Evolutionary conservation across 1,139 yeast genomes (phyloP).

Genomic region (Candida anutae): DNA sequence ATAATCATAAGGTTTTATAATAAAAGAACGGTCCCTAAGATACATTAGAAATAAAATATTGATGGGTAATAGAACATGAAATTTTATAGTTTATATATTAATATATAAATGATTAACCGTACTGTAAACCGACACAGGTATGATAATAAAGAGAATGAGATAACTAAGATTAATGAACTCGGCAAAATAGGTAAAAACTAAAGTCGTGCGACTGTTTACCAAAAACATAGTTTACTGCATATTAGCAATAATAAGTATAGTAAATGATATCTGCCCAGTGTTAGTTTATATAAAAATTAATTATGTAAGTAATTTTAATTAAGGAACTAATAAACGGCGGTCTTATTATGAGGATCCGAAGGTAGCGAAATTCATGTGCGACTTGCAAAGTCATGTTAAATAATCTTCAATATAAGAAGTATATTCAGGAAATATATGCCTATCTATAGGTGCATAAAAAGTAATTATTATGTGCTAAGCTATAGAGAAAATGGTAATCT

Average conservation of each 20-base stretch:
- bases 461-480: not conserved
- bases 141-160: conserved; percentile 3
- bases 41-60: conserved; percentile 2
- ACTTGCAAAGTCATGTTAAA: no score
- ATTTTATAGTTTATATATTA: no score
- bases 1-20: conserved; percentile 5
- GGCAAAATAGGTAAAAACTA: not conserved
- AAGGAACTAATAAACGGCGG: not conserved
- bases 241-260: not conserved
- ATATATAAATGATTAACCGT: no score
- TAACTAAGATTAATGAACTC: not conserved
- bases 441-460: no score
- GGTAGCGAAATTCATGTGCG: not conserved
- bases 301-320: not conserved
- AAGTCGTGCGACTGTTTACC: conserved; percentile 1
- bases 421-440: no score
- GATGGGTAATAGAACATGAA: conserved; percentile 5
- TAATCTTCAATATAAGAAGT: no score
- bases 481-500: not conserved
- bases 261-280: not conserved
- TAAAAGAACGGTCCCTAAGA: conserved; percentile 6
- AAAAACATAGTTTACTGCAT: not conserved
- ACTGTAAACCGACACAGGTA: conserved; percentile 8
- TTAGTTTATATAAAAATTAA: not conserved
- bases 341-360: not conserved